These are phyloP conservation scores for Trichoderma virens DNA, from an alignment of 495 filamentous ascomycete genomes.

Conservation along the genomic window DNA sequence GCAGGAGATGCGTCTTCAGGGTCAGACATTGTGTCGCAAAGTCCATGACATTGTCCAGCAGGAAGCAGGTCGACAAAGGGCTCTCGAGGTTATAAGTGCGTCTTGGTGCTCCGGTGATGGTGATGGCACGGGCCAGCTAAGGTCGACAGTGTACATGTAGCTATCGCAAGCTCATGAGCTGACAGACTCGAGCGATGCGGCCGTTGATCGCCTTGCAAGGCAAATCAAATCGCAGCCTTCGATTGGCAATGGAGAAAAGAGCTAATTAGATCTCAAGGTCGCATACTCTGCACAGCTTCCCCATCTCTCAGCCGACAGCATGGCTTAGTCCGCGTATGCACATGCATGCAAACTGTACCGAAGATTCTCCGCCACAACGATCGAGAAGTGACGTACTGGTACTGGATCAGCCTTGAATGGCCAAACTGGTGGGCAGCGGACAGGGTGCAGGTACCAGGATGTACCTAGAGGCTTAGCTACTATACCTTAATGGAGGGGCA, in stretches of 20 bases:
- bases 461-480: too few species aligned
- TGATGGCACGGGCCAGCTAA: neutral
- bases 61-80: neutral
- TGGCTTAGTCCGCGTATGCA: neutral
- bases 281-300: neutral
- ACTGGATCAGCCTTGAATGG: too few species aligned
- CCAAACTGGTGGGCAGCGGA: too few species aligned
- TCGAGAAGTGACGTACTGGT: neutral
- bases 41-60: constrained; percentile 3
- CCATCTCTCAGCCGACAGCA: neutral
- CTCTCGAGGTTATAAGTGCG: neutral
- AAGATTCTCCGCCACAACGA: neutral
- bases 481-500: too few species aligned
- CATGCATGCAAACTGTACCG: constrained; percentile 3
- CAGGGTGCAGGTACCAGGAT: too few species aligned
- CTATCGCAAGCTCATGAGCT: constrained; percentile 2
- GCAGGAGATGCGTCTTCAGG: neutral
- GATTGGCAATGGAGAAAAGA: neutral
- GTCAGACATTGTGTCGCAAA: constrained; percentile 11
- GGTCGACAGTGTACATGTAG: neutral
- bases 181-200: neutral
- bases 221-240: neutral
- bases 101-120: neutral
- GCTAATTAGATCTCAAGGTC: neutral
- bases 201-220: neutral